Percentiles rank a stretch among this genome's conserved stretches.
Evolutionary conservation across 169 alveolate genomes (phyloP).

Genomic region (Plasmodium malariae): DNA sequence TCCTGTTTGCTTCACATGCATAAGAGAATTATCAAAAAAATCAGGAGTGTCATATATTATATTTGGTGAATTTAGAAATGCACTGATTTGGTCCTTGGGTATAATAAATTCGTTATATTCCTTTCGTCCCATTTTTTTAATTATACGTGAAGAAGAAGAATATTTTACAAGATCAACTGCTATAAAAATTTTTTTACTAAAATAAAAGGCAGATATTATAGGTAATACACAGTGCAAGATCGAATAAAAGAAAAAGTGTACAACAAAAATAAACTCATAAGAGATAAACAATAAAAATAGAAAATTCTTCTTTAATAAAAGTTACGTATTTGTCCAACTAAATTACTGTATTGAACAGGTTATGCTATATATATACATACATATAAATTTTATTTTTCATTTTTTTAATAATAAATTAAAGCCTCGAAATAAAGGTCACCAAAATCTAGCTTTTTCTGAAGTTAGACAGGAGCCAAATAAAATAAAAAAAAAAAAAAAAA

Average conservation of each 20-base stretch:
- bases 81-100: slow-evolving; percentile 17
- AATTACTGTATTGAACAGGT: background rate
- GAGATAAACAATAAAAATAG: background rate
- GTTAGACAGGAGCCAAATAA: background rate
- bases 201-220: too few species aligned
- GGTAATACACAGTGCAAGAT: too few species aligned
- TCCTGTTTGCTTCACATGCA: slow-evolving; percentile 23
- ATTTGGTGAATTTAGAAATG: slow-evolving; percentile 48
- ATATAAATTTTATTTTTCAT: background rate
- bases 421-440: too few species aligned
- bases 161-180: background rate
- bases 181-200: background rate
- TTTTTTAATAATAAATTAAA: too few species aligned
- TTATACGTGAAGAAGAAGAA: slow-evolving; percentile 17
- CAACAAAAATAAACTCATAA: background rate
- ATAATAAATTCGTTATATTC: slow-evolving; percentile 20
- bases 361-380: background rate
- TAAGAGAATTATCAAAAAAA: slow-evolving; percentile 3
- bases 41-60: slow-evolving; percentile 32
- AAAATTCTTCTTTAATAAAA: background rate
- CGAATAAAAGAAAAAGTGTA: background rate
- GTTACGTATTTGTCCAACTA: background rate
- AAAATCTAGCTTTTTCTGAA: slow-evolving; percentile 1
- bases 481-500: too few species aligned
- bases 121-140: slow-evolving; percentile 34